A percentile compares a stretch with the other conserved stretches of the same genome.
phyloP scores from a whole-genome alignment of 306 rosid genomes.

The Lathyrus tuberosus region DNA sequence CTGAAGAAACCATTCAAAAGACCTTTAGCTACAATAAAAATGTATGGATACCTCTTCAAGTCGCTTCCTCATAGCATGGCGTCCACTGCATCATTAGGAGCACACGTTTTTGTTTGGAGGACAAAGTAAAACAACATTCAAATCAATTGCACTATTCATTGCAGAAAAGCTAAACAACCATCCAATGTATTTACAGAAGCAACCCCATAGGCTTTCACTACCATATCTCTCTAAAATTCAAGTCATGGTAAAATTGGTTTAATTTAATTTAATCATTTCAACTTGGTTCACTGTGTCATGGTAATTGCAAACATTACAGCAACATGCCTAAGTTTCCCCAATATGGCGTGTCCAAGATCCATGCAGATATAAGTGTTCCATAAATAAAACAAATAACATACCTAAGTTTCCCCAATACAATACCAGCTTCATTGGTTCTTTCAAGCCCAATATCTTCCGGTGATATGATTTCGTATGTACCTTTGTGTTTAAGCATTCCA shows the following conservation, averaged over 20 bases:
- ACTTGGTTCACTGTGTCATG: slow-evolving; percentile 21
- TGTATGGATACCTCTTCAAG: slow-evolving; percentile 72
- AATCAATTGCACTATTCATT: slow-evolving; percentile 1
- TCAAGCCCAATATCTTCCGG: slow-evolving; percentile 94
- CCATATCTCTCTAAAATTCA: not conserved
- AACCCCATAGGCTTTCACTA: not conserved
- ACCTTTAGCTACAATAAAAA: slow-evolving; percentile 34
- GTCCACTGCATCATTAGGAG: slow-evolving; percentile 68
- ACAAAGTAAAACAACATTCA: not conserved
- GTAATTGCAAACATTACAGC: slow-evolving; percentile 9
- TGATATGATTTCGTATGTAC: slow-evolving; percentile 89
- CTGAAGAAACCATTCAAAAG: slow-evolving; percentile 10
- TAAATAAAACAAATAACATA: slow-evolving; percentile 38
- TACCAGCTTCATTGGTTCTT: slow-evolving; percentile 88
- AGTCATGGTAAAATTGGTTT: not conserved
- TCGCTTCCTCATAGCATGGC: slow-evolving; percentile 82
- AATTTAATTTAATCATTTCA: not conserved
- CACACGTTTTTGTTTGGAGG: slow-evolving; percentile 6
- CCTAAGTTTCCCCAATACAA: slow-evolving; percentile 98
- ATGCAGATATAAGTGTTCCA: slow-evolving; percentile 7
- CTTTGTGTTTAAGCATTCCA: slow-evolving; percentile 97
- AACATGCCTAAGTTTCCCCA: not conserved
- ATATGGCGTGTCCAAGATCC: slow-evolving; percentile 21
- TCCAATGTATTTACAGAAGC: slow-evolving; percentile 6
- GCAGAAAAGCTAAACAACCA: slow-evolving; percentile 21